Percentiles rank a stretch among this genome's conserved stretches.
Conservation (phyloP, 331 rosid species). For the Stylosanthes scabra region DNA sequence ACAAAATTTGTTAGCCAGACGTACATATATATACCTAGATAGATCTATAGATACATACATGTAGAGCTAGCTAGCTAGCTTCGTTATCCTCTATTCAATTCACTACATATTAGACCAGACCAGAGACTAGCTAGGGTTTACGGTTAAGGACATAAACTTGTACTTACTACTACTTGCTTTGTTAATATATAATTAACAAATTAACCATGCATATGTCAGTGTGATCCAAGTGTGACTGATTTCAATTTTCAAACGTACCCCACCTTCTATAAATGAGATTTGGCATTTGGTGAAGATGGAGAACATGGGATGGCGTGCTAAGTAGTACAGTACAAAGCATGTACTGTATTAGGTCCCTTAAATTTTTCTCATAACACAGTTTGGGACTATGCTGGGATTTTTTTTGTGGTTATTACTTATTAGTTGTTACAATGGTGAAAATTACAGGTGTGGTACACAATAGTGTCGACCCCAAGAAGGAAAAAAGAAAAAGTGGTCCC, state of each 20-base stretch:
- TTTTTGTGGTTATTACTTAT: background rate
- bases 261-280: background rate
- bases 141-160: too few species aligned
- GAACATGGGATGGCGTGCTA: conserved; percentile 31
- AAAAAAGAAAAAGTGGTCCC: conserved; percentile 3
- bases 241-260: background rate
- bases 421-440: conserved; percentile 10
- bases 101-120: too few species aligned
- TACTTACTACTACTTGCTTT: too few species aligned
- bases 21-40: too few species aligned
- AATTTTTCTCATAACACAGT: conserved; percentile 19
- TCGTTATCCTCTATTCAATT: too few species aligned
- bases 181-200: too few species aligned
- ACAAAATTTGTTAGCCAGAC: too few species aligned
- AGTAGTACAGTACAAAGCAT: background rate
- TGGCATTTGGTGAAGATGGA: conserved; percentile 31
- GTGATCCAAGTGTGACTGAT: background rate
- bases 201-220: too few species aligned
- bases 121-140: too few species aligned
- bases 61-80: too few species aligned
- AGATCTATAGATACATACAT: too few species aligned
- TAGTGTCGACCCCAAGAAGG: background rate
- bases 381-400: background rate
- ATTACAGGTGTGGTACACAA: conserved; percentile 8
- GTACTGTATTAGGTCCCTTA: conserved; percentile 6